These are phyloP conservation scores for Arabis alpina DNA, from an alignment of 345 rosid genomes.

Conservation along the genomic window DNA sequence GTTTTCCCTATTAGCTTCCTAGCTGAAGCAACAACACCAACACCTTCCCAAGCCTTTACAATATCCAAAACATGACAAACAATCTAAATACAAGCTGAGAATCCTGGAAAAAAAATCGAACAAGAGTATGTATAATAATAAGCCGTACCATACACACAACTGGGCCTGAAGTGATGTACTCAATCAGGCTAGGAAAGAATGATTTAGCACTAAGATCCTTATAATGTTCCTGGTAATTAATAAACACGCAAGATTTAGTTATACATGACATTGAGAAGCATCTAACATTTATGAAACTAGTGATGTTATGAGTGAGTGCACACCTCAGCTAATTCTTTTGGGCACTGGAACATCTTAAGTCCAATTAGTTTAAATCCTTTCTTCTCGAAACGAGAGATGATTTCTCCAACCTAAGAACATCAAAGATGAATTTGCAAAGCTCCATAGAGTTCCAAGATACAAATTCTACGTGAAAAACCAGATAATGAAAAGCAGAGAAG, in stretches of 20 bases:
- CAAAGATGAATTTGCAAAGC: neutral
- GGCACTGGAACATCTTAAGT: conserved; percentile 86
- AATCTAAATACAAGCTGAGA: neutral
- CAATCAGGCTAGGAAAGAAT: conserved; percentile 82
- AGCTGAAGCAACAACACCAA: conserved; percentile 93
- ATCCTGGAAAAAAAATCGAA: neutral
- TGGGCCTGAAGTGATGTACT: conserved; percentile 93
- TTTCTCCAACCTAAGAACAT: conserved; percentile 82
- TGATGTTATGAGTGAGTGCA: neutral
- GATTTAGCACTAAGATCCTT: conserved; percentile 84
- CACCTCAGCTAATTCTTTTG: conserved; percentile 91
- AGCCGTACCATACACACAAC: conserved; percentile 89
- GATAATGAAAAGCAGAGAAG: neutral
- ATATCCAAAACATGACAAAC: conserved; percentile 18
- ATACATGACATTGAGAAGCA: too few species aligned
- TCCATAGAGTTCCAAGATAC: conserved; percentile 1
- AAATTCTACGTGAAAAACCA: neutral
- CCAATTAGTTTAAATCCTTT: conserved; percentile 87
- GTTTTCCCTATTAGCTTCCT: conserved; percentile 92
- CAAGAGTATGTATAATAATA: neutral
- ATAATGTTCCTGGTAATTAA: conserved; percentile 75
- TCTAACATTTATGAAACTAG: too few species aligned
- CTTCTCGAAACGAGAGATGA: conserved; percentile 92
- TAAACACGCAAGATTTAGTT: conserved; percentile 5
- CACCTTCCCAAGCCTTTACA: conserved; percentile 94